Base-by-base conservation (phyloP, 179 eudicot species). In the Corrigiola litoralis region DNA sequence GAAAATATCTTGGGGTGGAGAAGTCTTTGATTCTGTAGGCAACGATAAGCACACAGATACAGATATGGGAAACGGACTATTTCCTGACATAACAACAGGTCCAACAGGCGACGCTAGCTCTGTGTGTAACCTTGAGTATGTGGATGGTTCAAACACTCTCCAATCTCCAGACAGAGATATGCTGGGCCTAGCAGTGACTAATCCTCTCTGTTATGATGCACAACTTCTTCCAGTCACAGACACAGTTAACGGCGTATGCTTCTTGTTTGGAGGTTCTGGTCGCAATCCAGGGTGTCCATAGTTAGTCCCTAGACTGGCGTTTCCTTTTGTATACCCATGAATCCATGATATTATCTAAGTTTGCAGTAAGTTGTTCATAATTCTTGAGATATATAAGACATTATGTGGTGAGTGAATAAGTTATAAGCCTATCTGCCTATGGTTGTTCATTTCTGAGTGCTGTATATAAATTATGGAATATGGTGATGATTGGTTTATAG, bases 181-280 rank as follows among this genome's bases (percentile, higher is more conserved):
- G 18, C 24, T 66, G 13, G n/a, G 41, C 14, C 21, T 41, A 3
- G 14, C 3, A 2, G 53, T 66, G 52, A 40, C 61, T 42, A 66
- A 66, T 41, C 70, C 62, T 31, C 13, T 27, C 42, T 66, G 70
- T 46, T 55, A 66, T 21, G 13, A 66, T 55, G 62, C 62, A 0
- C 24, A 51, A 29, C 24, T 51, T 2, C 36, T 65, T 28, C 58
- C 68, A 3, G 31, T 0, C 9, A 14, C 27, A 33, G 45, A 51
- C 59, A 14, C 49, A 9, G 6, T 21, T 4, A 24, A 17, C 24
- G 58, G 59, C 12, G 7, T 50, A 2, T 51, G 68, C 38, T 14
- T 52, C 24, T 51, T 25, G 8, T 65, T 37, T 65, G 60, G 68
- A 50, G 68, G 68, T 6, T 36, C 68, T 9, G 68, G 68, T 38